A percentile compares a stretch with the other conserved stretches of the same genome.
phyloP scores from a whole-genome alignment of 192 early-diverging fungal genomes.

The Podila horticola region DNA sequence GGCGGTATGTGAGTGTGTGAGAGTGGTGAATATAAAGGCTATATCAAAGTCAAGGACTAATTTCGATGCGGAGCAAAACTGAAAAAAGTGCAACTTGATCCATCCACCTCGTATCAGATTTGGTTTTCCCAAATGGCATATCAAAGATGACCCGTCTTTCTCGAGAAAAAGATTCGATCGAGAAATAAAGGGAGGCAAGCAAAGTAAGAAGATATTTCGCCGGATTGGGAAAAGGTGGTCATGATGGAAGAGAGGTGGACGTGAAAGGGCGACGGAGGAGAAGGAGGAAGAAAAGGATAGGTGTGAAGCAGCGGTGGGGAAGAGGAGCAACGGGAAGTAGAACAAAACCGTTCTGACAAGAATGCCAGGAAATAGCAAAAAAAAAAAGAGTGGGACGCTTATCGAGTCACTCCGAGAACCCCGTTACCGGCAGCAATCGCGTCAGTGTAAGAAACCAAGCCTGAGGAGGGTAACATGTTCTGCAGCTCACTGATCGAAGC shows the following conservation, averaged over 20 bases:
- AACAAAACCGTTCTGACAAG: neutral
- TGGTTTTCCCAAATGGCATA: conserved; percentile 29
- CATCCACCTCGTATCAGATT: too few relatives aligned
- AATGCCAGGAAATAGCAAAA: too few relatives aligned
- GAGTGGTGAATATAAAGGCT: too few relatives aligned
- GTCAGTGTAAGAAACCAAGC: neutral
- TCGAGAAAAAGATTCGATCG: neutral
- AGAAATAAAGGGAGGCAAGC: neutral
- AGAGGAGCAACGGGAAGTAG: neutral
- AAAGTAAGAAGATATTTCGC: conserved; percentile 24
- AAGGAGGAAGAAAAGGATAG: neutral
- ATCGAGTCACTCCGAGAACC: neutral
- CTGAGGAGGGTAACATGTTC: neutral
- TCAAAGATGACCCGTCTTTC: neutral
- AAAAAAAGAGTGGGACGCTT: neutral
- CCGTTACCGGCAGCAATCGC: neutral
- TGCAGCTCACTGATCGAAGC: conserved; percentile 25
- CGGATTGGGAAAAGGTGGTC: conserved; percentile 16
- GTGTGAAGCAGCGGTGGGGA: neutral
- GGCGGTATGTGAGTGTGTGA: neutral
- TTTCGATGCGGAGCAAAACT: neutral
- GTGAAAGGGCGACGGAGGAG: neutral
- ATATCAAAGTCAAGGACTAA: too few relatives aligned
- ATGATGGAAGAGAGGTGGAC: conserved; percentile 3
- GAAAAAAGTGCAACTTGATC: neutral